Percentiles rank a stretch among this genome's conserved stretches.
Conservation (phyloP, 495 filamentous ascomycete species). For the Penicillium pancosmium region DNA sequence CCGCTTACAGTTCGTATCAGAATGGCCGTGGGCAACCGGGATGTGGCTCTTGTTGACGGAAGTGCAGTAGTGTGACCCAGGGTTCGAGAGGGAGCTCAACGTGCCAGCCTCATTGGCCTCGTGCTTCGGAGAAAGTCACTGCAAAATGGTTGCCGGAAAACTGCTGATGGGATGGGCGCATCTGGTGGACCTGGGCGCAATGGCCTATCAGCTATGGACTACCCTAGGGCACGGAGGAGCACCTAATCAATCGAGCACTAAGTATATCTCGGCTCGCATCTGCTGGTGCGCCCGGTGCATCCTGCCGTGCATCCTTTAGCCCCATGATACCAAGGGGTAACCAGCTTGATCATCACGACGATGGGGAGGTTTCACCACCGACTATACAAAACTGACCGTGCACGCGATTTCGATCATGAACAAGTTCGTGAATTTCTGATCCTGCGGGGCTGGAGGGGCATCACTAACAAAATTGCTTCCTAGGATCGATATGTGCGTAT, state of each 20-base stretch:
- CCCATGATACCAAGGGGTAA: neutral
- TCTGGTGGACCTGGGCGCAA: neutral
- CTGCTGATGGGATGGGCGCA: neutral
- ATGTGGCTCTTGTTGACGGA: neutral
- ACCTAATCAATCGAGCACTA: neutral
- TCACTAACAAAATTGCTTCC: neutral
- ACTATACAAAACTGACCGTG: slow-evolving; percentile 53
- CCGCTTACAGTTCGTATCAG: slow-evolving; percentile 4
- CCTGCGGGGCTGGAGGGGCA: neutral
- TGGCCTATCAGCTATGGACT: neutral
- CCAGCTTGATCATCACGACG: slow-evolving; percentile 6
- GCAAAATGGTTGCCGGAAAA: neutral
- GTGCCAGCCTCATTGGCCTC: slow-evolving; percentile 18
- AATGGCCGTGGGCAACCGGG: neutral
- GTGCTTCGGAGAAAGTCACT: neutral
- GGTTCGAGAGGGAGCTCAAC: slow-evolving; percentile 7
- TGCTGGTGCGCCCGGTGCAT: slow-evolving; percentile 4
- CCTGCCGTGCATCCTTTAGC: slow-evolving; percentile 4
- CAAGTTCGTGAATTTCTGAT: slow-evolving; percentile 30
- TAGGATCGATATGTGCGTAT: slow-evolving; percentile 53
- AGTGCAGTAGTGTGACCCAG: slow-evolving; percentile 1
- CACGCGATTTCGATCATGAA: slow-evolving; percentile 53
- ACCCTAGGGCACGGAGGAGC: neutral
- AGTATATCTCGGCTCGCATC: slow-evolving; percentile 9
- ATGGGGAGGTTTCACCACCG: slow-evolving; percentile 45